Conservation (phyloP, 225 moss, liverwort and hornwort genomes). For the Thuidium tamariscinum region DNA sequence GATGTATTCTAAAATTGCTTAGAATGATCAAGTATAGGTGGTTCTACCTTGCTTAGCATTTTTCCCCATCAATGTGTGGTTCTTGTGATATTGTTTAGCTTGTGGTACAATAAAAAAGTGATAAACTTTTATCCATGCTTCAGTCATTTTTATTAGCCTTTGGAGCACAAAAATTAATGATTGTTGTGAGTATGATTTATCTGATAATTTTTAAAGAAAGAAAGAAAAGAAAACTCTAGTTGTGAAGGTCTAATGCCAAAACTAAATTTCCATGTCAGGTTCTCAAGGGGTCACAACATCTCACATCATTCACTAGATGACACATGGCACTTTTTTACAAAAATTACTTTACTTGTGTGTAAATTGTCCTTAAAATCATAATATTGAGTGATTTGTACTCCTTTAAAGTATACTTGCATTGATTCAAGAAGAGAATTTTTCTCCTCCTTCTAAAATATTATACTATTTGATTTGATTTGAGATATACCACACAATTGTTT, state of each 20-base stretch:
- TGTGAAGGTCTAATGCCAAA: no score
- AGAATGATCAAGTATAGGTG: no score
- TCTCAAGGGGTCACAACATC: no score
- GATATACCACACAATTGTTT: not conserved
- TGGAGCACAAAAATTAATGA: accelerated
- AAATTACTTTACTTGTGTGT: no score
- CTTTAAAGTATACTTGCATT: not conserved
- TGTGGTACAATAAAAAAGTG: no score
- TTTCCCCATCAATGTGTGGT: not conserved
- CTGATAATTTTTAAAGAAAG: not conserved
- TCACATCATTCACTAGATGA: no score
- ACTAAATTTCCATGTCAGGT: no score
- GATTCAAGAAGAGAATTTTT: not conserved
- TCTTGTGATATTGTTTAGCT: not conserved
- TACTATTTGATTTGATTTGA: no score
- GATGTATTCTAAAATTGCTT: no score
- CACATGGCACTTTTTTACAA: no score
- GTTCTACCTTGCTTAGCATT: not conserved
- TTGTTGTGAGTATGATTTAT: not conserved
- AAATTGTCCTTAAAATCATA: not conserved
- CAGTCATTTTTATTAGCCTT: not conserved
- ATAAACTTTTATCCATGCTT: not conserved
- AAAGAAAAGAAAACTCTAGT: not conserved
- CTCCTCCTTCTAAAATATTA: not conserved
- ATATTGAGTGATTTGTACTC: not conserved